phyloP scores from a whole-genome alignment of 2,329 filamentous ascomycete genomes.

The Microcyclosporella mali region DNA sequence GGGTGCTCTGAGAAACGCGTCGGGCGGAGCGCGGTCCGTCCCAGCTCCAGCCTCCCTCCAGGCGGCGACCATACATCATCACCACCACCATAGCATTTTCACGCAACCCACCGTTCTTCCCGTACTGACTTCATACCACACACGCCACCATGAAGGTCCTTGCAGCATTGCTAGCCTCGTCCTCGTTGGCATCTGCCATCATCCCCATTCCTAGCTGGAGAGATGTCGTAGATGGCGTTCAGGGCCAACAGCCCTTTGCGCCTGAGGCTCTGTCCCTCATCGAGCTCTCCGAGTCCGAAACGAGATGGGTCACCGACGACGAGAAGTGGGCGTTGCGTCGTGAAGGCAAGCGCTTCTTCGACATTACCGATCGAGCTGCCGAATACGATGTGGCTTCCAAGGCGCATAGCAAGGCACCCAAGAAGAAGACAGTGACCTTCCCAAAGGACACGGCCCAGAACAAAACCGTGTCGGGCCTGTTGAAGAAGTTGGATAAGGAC shows the following conservation, averaged over 20 bases:
- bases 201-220: constrained; percentile 15
- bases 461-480: constrained; percentile 59
- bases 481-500: constrained; percentile 63
- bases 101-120: too few species aligned
- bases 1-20: too few species aligned
- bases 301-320: constrained; percentile 82
- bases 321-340: constrained; percentile 88
- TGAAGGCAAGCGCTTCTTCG: constrained; percentile 82
- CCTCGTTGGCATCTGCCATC: constrained; percentile 19
- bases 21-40: too few species aligned
- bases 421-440: constrained; percentile 50
- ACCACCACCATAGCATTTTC: too few species aligned
- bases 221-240: constrained; percentile 17
- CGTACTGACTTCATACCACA: background rate
- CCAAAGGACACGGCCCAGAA: constrained; percentile 62
- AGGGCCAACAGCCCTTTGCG: constrained; percentile 25
- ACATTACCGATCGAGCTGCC: constrained; percentile 68
- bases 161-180: constrained; percentile 16
- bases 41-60: too few species aligned
- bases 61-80: too few species aligned
- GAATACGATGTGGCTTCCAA: constrained; percentile 35
- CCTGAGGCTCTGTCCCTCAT: constrained; percentile 60
- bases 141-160: constrained; percentile 20
- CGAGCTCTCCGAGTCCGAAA: constrained; percentile 77
- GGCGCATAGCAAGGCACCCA: constrained; percentile 2